These are phyloP conservation scores for Diaporthe australafricana DNA, from an alignment of 2,329 filamentous ascomycete genomes.

Conservation along the genomic window DNA sequence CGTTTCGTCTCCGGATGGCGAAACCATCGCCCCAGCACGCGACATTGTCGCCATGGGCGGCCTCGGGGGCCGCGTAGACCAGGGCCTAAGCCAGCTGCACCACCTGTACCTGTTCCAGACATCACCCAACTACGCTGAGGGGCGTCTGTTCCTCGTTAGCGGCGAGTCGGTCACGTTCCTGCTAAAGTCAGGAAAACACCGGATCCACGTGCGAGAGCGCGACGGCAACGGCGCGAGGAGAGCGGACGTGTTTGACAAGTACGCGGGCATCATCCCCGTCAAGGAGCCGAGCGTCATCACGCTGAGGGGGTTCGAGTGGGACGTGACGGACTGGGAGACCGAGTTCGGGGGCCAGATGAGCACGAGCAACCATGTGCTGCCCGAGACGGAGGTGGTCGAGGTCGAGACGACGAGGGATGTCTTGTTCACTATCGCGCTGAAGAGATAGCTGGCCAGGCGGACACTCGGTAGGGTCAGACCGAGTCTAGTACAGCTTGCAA, in stretches of 20 bases:
- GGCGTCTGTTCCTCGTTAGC: conserved; percentile 82
- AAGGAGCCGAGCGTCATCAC: conserved; percentile 83
- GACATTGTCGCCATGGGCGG: conserved; percentile 87
- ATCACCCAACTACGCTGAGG: conserved; percentile 59
- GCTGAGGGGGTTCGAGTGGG: conserved; percentile 88
- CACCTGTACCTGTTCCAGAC: conserved; percentile 78
- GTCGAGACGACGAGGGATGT: conserved; percentile 74
- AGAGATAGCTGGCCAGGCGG: conserved; percentile 33
- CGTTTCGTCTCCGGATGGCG: not conserved
- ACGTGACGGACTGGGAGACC: conserved; percentile 85
- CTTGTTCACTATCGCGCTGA: conserved; percentile 79
- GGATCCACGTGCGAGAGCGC: conserved; percentile 69
- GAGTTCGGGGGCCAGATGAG: conserved; percentile 79
- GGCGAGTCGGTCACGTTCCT: conserved; percentile 86
- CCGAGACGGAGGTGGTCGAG: conserved; percentile 68
- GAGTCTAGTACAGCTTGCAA: not conserved
- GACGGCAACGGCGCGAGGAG: conserved; percentile 45
- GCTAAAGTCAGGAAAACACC: conserved; percentile 75
- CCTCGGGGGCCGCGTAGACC: conserved; percentile 90
- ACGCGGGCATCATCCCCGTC: conserved; percentile 89
- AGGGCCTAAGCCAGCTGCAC: conserved; percentile 89
- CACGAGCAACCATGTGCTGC: conserved; percentile 82
- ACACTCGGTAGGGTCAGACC: no score
- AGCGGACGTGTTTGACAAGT: conserved; percentile 73
- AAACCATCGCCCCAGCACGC: conserved; percentile 41